Conservation (phyloP, 2,329 filamentous ascomycete species). For the Pseudogymnoascus sp. region DNA sequence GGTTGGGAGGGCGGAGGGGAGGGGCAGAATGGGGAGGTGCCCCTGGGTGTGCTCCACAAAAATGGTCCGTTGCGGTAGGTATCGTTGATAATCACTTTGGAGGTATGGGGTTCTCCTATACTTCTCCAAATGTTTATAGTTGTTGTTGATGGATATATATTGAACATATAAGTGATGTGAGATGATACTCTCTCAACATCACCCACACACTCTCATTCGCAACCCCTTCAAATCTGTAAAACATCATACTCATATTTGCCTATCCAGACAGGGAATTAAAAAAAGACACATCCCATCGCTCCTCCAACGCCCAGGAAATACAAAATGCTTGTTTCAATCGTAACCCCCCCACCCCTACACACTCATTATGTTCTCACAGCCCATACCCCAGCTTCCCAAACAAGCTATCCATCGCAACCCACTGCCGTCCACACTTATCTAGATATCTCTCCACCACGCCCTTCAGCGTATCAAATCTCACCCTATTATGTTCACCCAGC, state of each 20-base stretch:
- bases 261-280: conserved; percentile 7
- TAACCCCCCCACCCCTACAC: neutral
- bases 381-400: conserved; percentile 61
- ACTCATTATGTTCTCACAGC: conserved; percentile 15
- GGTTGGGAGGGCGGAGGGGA: neutral
- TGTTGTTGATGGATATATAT: neutral
- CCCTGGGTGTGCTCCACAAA: neutral
- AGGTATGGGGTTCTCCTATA: neutral
- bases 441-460: conserved; percentile 74
- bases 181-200: neutral
- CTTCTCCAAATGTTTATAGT: neutral
- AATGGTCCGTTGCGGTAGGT: neutral
- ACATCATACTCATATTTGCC: conserved; percentile 1
- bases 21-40: neutral
- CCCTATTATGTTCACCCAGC: conserved; percentile 74
- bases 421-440: conserved; percentile 82
- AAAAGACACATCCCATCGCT: neutral
- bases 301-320: conserved; percentile 2
- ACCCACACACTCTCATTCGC: neutral
- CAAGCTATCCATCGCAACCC: conserved; percentile 87
- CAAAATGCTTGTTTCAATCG: conserved; percentile 3
- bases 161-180: neutral
- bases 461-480: conserved; percentile 68
- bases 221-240: neutral
- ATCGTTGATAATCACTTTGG: neutral